Conservation (phyloP, 2,329 filamentous ascomycete genomes). For the Coniochaeta pulveracea region DNA sequence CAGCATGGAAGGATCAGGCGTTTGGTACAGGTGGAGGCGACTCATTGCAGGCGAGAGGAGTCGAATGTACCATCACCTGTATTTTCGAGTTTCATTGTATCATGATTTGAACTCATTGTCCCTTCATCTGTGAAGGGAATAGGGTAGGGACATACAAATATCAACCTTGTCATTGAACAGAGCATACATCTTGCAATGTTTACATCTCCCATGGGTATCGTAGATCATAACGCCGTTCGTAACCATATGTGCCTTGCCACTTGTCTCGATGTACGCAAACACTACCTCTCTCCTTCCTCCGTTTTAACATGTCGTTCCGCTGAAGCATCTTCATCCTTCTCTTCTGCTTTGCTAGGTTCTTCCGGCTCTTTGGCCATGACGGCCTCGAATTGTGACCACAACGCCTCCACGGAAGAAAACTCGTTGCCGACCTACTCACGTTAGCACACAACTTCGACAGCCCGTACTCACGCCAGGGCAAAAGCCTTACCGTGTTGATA, state of each 20-base stretch:
- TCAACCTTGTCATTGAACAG: constrained; percentile 8
- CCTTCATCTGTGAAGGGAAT: too few species aligned
- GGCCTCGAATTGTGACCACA: constrained; percentile 95
- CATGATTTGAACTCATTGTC: too few species aligned
- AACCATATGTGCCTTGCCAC: constrained; percentile 1
- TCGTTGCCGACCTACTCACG: constrained; percentile 84
- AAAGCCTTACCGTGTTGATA: constrained; percentile 64
- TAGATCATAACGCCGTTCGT: constrained; percentile 3
- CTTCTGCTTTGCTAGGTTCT: constrained; percentile 14
- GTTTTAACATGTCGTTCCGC: constrained; percentile 10
- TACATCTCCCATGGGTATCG: constrained; percentile 6
- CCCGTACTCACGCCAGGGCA: too few species aligned
- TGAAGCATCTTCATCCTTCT: constrained; percentile 13
- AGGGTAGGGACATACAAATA: constrained; percentile 22
- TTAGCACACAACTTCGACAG: too few species aligned
- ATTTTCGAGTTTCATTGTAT: too few species aligned
- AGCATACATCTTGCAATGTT: constrained; percentile 13
- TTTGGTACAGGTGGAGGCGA: too few species aligned
- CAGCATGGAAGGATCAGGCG: too few species aligned
- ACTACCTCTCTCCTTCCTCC: constrained; percentile 6
- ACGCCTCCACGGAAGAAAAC: constrained; percentile 88
- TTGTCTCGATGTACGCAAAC: constrained; percentile 4
- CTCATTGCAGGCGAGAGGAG: too few species aligned
- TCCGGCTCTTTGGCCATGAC: constrained; percentile 71
- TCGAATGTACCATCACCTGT: too few species aligned